Conservation (phyloP, 805 yeast genomes). For the Suhomyces faveliae region DNA sequence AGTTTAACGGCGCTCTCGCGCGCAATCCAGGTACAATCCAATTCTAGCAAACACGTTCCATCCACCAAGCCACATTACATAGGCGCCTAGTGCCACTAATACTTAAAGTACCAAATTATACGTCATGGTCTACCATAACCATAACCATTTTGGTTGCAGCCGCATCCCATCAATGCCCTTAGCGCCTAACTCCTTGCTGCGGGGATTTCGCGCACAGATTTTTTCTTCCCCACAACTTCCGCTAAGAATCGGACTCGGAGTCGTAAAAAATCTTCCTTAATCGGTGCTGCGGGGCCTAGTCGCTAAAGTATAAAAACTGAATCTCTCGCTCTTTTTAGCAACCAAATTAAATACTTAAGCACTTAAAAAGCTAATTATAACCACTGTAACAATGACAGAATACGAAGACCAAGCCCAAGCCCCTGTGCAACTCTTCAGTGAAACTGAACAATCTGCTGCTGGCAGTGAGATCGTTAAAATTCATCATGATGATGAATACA, state of each 20-base stretch:
- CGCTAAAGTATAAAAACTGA: background rate
- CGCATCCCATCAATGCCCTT: background rate
- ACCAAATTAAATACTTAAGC: background rate
- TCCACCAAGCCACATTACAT: too few relatives aligned
- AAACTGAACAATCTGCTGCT: conserved; percentile 5
- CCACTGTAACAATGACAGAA: conserved; percentile 18
- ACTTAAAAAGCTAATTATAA: background rate
- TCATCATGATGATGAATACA: conserved; percentile 55
- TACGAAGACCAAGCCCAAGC: conserved; percentile 37
- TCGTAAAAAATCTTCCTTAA: background rate
- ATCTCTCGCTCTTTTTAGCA: background rate
- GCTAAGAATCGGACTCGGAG: background rate
- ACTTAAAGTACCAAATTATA: background rate
- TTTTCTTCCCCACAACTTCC: background rate
- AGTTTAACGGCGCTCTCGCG: too few relatives aligned
- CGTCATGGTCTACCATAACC: background rate
- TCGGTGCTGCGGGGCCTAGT: background rate
- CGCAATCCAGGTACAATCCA: too few relatives aligned
- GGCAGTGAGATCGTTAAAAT: conserved; percentile 16
- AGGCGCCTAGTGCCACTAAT: background rate
- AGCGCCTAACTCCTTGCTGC: conserved; percentile 1
- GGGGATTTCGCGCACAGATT: background rate
- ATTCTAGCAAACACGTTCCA: too few relatives aligned
- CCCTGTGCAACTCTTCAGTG: conserved; percentile 18
- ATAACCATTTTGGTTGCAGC: background rate